phyloP scores from a whole-genome alignment of 192 early-diverging fungal species.

The Gryganskiella cystojenkinii region DNA sequence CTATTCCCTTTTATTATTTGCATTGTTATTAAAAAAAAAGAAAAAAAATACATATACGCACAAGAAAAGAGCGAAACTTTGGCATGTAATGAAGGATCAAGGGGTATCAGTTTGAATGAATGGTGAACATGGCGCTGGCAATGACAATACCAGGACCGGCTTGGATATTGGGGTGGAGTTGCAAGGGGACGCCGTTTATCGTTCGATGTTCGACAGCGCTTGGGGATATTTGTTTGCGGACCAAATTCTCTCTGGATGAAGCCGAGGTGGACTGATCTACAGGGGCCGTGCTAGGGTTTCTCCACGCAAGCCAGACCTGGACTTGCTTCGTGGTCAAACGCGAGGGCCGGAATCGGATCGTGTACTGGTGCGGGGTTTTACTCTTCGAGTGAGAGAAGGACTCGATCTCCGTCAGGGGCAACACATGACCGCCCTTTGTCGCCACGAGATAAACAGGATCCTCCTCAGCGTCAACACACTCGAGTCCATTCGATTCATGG shows the following conservation, averaged over 20 bases:
- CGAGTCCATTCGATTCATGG: no score
- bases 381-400: background rate
- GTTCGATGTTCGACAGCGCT: background rate
- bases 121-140: conserved; percentile 7
- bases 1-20: background rate
- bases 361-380: background rate
- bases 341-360: conserved; percentile 11
- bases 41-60: background rate
- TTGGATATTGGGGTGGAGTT: background rate
- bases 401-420: conserved; percentile 31
- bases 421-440: conserved; percentile 14
- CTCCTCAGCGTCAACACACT: no score
- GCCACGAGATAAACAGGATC: conserved; percentile 17
- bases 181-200: conserved; percentile 4
- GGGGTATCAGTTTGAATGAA: no score
- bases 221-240: no score
- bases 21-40: background rate
- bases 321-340: conserved; percentile 5
- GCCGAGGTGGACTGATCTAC: no score
- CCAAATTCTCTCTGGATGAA: no score
- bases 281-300: background rate
- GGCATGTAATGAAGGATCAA: no score
- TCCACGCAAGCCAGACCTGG: conserved; percentile 36
- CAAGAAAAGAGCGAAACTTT: no score
- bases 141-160: conserved; percentile 4